A percentile compares a stretch with the other conserved stretches of the same genome.
phyloP scores from a whole-genome alignment of 331 rosid genomes.

The Telfairia occidentalis region DNA sequence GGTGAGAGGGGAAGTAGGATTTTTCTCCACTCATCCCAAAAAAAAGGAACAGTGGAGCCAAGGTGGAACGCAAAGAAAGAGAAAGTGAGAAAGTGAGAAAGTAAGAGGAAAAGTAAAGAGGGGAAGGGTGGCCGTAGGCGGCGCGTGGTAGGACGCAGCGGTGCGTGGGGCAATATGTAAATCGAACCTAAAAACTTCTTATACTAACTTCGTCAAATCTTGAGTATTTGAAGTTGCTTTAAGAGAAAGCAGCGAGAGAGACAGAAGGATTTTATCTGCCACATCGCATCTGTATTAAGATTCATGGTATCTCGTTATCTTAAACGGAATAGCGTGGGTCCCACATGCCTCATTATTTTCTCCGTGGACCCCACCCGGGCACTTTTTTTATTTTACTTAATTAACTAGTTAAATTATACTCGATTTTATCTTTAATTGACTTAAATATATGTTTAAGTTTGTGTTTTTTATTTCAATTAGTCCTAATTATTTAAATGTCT shows the following conservation, averaged over 20 bases:
- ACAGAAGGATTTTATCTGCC: background rate
- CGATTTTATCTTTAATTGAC: too few relatives aligned
- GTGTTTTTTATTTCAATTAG: too few relatives aligned
- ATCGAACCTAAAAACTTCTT: background rate
- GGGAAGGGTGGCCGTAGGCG: background rate
- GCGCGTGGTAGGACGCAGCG: constrained; percentile 5
- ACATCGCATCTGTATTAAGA: constrained; percentile 2
- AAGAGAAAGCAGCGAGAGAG: background rate
- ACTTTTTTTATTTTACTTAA: too few relatives aligned
- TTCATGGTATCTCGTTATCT: constrained; percentile 9
- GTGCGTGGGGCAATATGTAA: background rate
- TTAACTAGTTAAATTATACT: too few relatives aligned
- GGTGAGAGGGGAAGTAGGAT: background rate
- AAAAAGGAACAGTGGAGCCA: constrained; percentile 7
- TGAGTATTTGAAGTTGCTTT: background rate
- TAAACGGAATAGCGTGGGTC: constrained; percentile 1
- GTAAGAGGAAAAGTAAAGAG: background rate
- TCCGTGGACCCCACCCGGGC: background rate
- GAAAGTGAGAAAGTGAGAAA: background rate
- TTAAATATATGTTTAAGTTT: too few relatives aligned
- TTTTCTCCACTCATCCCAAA: background rate
- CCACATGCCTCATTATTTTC: background rate
- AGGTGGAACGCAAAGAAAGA: background rate
- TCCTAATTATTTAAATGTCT: too few relatives aligned
- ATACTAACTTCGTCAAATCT: background rate